phyloP scores from a whole-genome alignment of 2,329 filamentous ascomycete genomes.

The Colletotrichum sp. region DNA sequence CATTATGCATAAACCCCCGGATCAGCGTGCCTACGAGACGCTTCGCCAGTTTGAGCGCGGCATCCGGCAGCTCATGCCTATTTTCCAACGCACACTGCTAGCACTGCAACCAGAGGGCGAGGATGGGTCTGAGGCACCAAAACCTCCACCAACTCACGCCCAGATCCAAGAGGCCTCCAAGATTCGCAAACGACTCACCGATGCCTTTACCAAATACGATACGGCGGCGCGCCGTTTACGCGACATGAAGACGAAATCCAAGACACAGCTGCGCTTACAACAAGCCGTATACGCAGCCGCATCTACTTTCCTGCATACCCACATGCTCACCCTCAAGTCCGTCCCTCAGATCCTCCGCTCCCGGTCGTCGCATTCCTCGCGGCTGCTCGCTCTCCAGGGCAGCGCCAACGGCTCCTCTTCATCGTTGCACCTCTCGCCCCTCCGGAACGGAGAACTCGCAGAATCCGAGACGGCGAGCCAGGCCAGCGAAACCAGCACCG shows the following conservation, averaged over 20 bases:
- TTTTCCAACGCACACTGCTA: constrained; percentile 79
- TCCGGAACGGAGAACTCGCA: constrained; percentile 54
- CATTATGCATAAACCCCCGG: constrained; percentile 69
- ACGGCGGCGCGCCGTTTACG: constrained; percentile 80
- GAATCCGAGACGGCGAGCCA: constrained; percentile 55
- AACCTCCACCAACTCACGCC: constrained; percentile 56
- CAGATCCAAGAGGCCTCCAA: constrained; percentile 88
- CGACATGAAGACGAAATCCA: constrained; percentile 75
- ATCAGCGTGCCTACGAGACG: constrained; percentile 83
- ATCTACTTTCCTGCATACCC: constrained; percentile 81
- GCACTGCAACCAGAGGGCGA: constrained; percentile 66
- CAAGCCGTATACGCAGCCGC: constrained; percentile 84
- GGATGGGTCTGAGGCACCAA: constrained; percentile 32
- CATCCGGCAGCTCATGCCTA: constrained; percentile 80
- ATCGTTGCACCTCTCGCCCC: constrained; percentile 39
- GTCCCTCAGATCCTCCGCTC: constrained; percentile 69
- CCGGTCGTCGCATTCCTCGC: constrained; percentile 36
- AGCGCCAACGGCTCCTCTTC: constrained; percentile 37
- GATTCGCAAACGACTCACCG: constrained; percentile 86
- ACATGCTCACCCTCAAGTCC: constrained; percentile 87
- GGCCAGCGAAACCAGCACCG: constrained; percentile 57
- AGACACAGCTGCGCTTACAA: constrained; percentile 77
- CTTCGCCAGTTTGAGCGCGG: constrained; percentile 87
- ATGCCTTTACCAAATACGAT: constrained; percentile 89
- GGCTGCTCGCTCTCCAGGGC: constrained; percentile 34